phyloP scores from a whole-genome alignment of 2,329 filamentous ascomycete species.

The Cladosporium sp. region DNA sequence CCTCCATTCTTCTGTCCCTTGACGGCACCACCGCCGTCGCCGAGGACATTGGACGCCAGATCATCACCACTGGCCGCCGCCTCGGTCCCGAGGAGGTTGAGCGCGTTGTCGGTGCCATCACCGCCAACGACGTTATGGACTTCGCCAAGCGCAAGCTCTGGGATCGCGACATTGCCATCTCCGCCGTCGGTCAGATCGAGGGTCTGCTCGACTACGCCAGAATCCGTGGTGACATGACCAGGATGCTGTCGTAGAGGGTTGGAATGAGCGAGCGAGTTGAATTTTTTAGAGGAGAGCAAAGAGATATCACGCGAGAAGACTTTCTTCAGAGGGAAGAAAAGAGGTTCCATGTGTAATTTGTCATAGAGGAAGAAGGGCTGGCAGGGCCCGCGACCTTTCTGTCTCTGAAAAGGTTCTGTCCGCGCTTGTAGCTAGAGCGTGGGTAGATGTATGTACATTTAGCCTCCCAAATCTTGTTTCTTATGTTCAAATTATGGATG shows the following conservation, averaged over 20 bases:
- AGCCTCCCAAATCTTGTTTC: slow-evolving; percentile 7
- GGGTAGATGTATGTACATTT: slow-evolving; percentile 9
- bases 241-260: slow-evolving; percentile 53
- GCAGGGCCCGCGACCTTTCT: slow-evolving; percentile 8
- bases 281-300: background rate
- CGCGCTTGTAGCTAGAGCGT: slow-evolving; percentile 10
- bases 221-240: slow-evolving; percentile 80
- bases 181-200: slow-evolving; percentile 89
- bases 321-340: background rate
- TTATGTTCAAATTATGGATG: background rate
- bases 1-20: slow-evolving; percentile 91
- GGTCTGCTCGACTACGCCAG: slow-evolving; percentile 72
- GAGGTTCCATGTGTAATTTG: slow-evolving; percentile 9
- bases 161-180: slow-evolving; percentile 95
- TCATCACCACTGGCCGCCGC: slow-evolving; percentile 92
- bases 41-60: slow-evolving; percentile 97
- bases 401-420: slow-evolving; percentile 14
- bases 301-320: background rate
- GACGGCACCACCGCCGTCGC: slow-evolving; percentile 96
- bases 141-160: slow-evolving; percentile 94
- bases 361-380: slow-evolving; percentile 3
- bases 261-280: background rate
- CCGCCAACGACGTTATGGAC: slow-evolving; percentile 94
- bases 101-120: slow-evolving; percentile 80
- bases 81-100: slow-evolving; percentile 93